Conservation (phyloP, 148 eudicot genomes). For the Persicaria tinctoria region DNA sequence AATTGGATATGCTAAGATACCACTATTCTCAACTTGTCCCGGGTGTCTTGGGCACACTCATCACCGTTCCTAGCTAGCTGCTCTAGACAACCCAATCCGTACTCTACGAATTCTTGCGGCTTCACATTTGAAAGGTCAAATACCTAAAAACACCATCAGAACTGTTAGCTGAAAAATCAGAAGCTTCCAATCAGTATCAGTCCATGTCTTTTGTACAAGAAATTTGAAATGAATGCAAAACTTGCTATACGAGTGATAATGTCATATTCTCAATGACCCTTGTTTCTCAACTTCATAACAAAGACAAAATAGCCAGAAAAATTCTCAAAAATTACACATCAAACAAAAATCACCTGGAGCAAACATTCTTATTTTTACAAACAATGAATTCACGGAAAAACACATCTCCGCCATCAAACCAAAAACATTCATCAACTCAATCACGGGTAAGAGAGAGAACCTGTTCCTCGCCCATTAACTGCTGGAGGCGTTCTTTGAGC, state of each 20-base stretch:
- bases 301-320: too few relatives aligned
- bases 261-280: too few relatives aligned
- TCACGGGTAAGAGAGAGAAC: too few relatives aligned
- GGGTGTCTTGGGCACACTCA: conserved; percentile 66
- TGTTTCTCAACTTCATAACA: too few relatives aligned
- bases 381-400: conserved; percentile 34
- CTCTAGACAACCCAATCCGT: conserved; percentile 88
- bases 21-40: conserved; percentile 83
- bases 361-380: conserved; percentile 83
- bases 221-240: too few relatives aligned
- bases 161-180: too few relatives aligned
- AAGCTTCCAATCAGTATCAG: too few relatives aligned
- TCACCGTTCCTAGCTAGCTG: conserved; percentile 67
- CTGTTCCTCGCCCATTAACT: too few relatives aligned
- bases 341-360: too few relatives aligned
- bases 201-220: too few relatives aligned
- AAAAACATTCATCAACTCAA: conserved; percentile 35
- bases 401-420: conserved; percentile 24
- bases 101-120: conserved; percentile 69
- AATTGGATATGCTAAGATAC: conserved; percentile 29
- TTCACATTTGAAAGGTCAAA: conserved; percentile 68
- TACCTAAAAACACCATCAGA: conserved; percentile 37
- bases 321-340: neutral
- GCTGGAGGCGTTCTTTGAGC: too few relatives aligned
- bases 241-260: too few relatives aligned